These are phyloP conservation scores for Sodiomyces alkalinus DNA, from an alignment of 2,329 filamentous ascomycete genomes.

Conservation along the genomic window DNA sequence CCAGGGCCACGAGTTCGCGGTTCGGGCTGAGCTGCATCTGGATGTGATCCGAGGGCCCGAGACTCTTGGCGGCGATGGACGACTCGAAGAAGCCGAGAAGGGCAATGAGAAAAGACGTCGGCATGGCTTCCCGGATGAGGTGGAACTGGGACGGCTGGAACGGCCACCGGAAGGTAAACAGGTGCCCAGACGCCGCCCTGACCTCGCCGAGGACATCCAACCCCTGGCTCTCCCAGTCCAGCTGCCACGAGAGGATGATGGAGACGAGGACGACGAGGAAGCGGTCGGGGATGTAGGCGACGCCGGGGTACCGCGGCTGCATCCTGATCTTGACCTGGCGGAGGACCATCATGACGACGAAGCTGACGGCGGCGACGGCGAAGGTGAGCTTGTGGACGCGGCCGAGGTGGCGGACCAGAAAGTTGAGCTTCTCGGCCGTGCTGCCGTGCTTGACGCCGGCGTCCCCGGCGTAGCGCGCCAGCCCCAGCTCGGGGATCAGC, in stretches of 20 bases:
- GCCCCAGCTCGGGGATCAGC: conserved; percentile 75
- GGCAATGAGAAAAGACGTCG: conserved; percentile 84
- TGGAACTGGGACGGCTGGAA: conserved; percentile 63
- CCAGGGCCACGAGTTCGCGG: conserved; percentile 81
- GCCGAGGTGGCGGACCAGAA: conserved; percentile 53
- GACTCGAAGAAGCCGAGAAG: conserved; percentile 98
- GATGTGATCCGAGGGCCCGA: conserved; percentile 56
- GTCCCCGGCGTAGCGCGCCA: conserved; percentile 50
- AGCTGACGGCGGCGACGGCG: conserved; percentile 62
- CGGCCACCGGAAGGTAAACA: conserved; percentile 75
- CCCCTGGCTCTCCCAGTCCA: conserved; percentile 66
- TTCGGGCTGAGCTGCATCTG: conserved; percentile 80
- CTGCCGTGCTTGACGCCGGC: conserved; percentile 64
- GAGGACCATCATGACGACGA: conserved; percentile 80
- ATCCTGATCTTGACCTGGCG: conserved; percentile 67
- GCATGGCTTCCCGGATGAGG: conserved; percentile 74
- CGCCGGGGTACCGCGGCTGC: conserved; percentile 61
- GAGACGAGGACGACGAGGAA: conserved; percentile 80
- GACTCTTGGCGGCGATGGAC: conserved; percentile 84
- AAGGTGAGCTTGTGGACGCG: conserved; percentile 61
- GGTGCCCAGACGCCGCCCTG: conserved; percentile 53
- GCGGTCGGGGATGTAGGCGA: conserved; percentile 84
- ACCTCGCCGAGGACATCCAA: conserved; percentile 74
- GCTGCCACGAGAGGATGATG: conserved; percentile 60
- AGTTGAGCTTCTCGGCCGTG: conserved; percentile 71